phyloP scores from a whole-genome alignment of 164 flowering plant genomes.

The Amborella trichopoda region DNA sequence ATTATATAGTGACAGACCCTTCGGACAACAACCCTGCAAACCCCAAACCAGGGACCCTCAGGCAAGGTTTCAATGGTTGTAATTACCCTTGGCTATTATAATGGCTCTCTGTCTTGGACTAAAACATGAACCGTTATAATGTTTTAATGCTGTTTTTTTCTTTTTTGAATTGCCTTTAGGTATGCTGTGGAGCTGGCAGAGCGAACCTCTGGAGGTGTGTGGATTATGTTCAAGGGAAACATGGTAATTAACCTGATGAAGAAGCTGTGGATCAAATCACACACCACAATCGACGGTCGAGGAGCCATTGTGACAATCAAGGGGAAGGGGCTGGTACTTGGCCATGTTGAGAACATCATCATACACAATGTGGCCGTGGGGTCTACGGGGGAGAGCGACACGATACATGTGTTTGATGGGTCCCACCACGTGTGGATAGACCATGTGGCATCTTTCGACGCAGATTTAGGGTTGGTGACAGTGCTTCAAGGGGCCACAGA shows the following conservation, averaged over 20 bases:
- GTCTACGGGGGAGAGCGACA: slow-evolving; percentile 1
- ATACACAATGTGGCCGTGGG: not conserved
- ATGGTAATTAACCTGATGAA: not conserved
- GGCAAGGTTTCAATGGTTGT: too few relatives aligned
- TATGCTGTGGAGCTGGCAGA: not conserved
- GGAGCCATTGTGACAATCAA: not conserved
- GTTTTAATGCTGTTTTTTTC: too few relatives aligned
- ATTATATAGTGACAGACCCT: not conserved
- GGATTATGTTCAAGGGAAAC: not conserved
- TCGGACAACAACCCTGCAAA: not conserved
- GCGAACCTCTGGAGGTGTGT: not conserved
- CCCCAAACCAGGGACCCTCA: not conserved
- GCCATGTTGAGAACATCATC: not conserved
- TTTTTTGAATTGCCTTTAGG: too few relatives aligned
- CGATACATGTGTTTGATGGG: not conserved
- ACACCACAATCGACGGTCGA: not conserved
- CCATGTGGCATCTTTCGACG: not conserved
- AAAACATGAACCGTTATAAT: too few relatives aligned
- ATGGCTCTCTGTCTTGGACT: too few relatives aligned
- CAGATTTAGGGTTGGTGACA: not conserved
- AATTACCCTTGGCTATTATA: too few relatives aligned
- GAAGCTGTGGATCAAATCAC: not conserved
- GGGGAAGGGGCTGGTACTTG: not conserved
- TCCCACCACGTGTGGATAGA: not conserved
- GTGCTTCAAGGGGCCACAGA: not conserved